Percentiles rank a stretch among this genome's conserved stretches.
These are phyloP conservation scores for Hanseniaspora taiwanica DNA, from an alignment of 805 yeast genomes.

Conservation along the genomic window DNA sequence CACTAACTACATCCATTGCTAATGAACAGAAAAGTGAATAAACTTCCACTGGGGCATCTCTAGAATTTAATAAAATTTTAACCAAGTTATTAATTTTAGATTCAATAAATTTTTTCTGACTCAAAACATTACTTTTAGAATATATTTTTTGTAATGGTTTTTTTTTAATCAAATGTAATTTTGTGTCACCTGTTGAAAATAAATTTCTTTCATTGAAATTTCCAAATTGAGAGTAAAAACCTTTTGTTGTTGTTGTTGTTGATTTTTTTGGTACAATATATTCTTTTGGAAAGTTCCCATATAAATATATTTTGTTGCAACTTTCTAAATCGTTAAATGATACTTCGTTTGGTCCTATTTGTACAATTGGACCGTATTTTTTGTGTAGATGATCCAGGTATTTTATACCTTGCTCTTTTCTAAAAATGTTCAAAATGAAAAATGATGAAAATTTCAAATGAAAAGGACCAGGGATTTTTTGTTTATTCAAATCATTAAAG, in stretches of 20 bases:
- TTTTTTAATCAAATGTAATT: conserved; percentile 32
- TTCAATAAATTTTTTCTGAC: conserved; percentile 24
- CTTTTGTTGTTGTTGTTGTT: conserved; percentile 11
- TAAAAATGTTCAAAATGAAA: conserved; percentile 29
- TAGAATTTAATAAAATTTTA: conserved; percentile 11
- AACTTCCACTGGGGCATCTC: conserved; percentile 33
- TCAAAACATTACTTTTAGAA: conserved; percentile 30
- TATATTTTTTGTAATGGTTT: conserved; percentile 30
- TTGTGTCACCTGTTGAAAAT: conserved; percentile 40
- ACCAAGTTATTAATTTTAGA: conserved; percentile 22
- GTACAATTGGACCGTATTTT: conserved; percentile 6
- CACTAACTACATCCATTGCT: conserved; percentile 59
- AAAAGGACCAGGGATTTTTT: conserved; percentile 46
- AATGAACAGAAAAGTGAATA: conserved; percentile 52
- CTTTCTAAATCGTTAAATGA: conserved; percentile 40
- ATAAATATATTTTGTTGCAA: conserved; percentile 42
- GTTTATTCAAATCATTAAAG: conserved; percentile 30
- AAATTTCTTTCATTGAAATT: conserved; percentile 47
- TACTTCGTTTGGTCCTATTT: conserved; percentile 27
- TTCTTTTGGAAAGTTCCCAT: conserved; percentile 38
- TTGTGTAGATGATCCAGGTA: conserved; percentile 26
- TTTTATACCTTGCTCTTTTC: conserved; percentile 36
- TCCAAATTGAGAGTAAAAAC: conserved; percentile 45
- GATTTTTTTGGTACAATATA: conserved; percentile 1
- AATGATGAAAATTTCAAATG: conserved; percentile 33